Base-by-base conservation (phyloP, 257 asterid genomes). In the Forsythia viridissima region DNA sequence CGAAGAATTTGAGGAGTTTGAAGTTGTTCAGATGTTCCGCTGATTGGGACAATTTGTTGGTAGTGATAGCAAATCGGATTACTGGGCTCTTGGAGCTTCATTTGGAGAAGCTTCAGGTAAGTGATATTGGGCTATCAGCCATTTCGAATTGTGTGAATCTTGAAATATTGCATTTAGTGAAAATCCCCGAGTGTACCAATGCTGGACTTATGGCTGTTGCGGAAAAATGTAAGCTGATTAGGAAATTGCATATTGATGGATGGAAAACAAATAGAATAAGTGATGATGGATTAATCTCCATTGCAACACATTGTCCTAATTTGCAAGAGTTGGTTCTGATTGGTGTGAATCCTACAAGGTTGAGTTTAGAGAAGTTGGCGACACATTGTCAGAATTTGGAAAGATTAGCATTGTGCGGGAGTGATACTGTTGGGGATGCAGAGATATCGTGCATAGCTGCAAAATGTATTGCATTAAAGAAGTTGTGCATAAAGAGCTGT, bases 401-500 rank as follows among this genome's bases (percentile, higher is more conserved):
- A 82, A 85, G 98, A 78, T 82, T 94, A 83, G 98, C 98, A 4
- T 78, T 94, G 52, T 94, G 97, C 76, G 97, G 94, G 10, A 90
- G 98, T 66, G 97, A 92, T 82, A 89, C 91, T 8, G 93, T 94
- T 70, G 97, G 98, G 37, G 98, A 94, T 70, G 82, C 86, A 5
- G 98, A 92, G 86, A 87, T 94, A 18, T 84, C 87, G 1, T 94
- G 97, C 79, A 90, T 94, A 82, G 98, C 98, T 39, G 88, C 80
- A 34, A 94, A 92, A 76, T 94, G 96, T 80, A 59, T 44, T 55
- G 94, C 97, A 0, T 80, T 92, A 90, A 94, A 81, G 90, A 94
- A 94, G 87, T 75, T 94, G 2, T 92, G 98, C 84, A 94, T 92
- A 80, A 94, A 92, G 90, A 91, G 94, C 75, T 94, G 98, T 77